Conservation (phyloP, 2,329 filamentous ascomycete species). For the Sclerotinia minor region DNA sequence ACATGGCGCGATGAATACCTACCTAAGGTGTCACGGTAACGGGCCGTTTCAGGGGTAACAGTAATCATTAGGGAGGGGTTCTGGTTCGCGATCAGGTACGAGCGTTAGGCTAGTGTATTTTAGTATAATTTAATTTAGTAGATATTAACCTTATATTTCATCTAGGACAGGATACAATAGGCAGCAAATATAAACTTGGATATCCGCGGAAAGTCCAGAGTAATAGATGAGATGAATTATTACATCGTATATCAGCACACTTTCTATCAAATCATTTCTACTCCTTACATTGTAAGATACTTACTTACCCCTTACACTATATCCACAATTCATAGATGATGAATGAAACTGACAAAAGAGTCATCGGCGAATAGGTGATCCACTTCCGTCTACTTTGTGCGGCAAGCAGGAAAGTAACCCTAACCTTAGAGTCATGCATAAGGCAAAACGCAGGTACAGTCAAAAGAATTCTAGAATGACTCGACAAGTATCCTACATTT, state of each 20-base stretch:
- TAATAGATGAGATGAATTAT: not conserved
- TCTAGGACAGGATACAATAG: not conserved
- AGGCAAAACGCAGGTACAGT: not conserved
- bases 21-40: not conserved
- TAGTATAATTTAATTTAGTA: not conserved
- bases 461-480: not conserved
- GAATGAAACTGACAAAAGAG: not conserved
- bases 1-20: not conserved
- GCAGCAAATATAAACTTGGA: too few species aligned
- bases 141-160: too few species aligned
- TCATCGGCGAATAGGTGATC: not conserved
- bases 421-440: not conserved
- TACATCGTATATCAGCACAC: too few species aligned
- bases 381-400: not conserved
- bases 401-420: too few species aligned
- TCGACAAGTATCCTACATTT: not conserved
- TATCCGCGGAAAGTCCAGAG: not conserved
- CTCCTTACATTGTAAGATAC: too few species aligned
- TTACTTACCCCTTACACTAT: too few species aligned
- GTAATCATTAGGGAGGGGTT: not conserved
- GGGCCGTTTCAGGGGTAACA: not conserved
- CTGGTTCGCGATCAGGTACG: not conserved
- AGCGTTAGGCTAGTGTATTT: not conserved
- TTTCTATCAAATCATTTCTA: too few species aligned
- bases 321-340: too few species aligned